Conservation (phyloP, 345 rosid genomes). For the Draba incana region DNA sequence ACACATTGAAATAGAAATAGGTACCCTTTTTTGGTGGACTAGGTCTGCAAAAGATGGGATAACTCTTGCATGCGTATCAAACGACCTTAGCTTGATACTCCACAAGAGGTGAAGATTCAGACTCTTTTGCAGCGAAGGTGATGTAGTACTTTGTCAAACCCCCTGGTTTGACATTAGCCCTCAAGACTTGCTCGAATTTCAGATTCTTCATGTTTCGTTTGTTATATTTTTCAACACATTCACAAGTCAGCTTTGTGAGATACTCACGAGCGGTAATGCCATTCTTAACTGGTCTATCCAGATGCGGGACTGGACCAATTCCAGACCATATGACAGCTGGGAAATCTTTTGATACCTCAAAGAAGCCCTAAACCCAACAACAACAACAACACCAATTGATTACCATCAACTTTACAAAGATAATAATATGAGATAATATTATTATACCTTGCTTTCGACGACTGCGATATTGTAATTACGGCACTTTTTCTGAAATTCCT, state of each 20-base stretch:
- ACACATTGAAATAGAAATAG: too few relatives aligned
- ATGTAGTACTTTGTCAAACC: conserved; percentile 13
- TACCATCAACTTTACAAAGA: neutral
- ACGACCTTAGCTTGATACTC: conserved; percentile 26
- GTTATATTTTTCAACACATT: conserved; percentile 16
- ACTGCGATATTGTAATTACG: neutral
- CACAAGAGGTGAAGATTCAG: conserved; percentile 16
- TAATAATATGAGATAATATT: too few relatives aligned
- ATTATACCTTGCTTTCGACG: conserved; percentile 19
- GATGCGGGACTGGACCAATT: neutral
- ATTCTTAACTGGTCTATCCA: neutral
- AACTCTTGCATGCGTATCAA: neutral
- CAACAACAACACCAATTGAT: too few relatives aligned
- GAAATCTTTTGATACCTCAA: neutral
- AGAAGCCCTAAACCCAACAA: too few relatives aligned
- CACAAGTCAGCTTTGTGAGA: neutral
- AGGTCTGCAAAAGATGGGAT: conserved; percentile 31
- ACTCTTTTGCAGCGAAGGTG: conserved; percentile 28
- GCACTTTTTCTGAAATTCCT: neutral
- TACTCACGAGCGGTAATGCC: neutral
- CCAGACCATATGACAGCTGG: neutral
- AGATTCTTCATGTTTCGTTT: neutral
- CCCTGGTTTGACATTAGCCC: conserved; percentile 24
- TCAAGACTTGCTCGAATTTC: neutral
- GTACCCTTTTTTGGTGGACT: neutral